Evolutionary conservation across 2,329 filamentous ascomycete genomes (phyloP).

Genomic region (Aspergillus glaucus): DNA sequence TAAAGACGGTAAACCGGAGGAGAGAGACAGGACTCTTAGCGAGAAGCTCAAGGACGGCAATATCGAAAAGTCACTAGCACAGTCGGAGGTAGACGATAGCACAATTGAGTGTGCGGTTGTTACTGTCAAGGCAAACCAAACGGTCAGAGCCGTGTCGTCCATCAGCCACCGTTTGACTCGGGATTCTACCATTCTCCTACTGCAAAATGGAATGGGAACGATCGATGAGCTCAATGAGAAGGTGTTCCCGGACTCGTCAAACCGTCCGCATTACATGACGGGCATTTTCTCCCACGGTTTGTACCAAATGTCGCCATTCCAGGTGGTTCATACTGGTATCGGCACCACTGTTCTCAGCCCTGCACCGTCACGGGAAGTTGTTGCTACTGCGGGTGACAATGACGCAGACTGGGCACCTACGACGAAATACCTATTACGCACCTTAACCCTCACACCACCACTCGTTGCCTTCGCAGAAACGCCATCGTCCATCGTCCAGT

Average conservation of each 20-base stretch:
- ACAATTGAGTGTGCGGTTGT: constrained; percentile 70
- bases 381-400: constrained; percentile 13
- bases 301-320: constrained; percentile 44
- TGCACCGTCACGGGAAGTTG: constrained; percentile 27
- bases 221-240: constrained; percentile 68
- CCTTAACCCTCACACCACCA: constrained; percentile 56
- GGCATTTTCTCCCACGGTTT: constrained; percentile 60
- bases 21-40: constrained; percentile 1
- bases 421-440: constrained; percentile 57
- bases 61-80: constrained; percentile 6
- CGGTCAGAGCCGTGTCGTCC: constrained; percentile 58
- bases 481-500: constrained; percentile 57
- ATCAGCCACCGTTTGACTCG: constrained; percentile 62
- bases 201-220: constrained; percentile 77
- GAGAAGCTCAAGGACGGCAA: constrained; percentile 6
- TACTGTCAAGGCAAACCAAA: constrained; percentile 66
- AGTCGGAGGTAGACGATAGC: constrained; percentile 30
- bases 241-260: constrained; percentile 61
- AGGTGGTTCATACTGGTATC: constrained; percentile 51
- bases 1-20: constrained; percentile 8
- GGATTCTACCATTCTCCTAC: constrained; percentile 65
- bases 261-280: constrained; percentile 69
- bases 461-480: constrained; percentile 56
- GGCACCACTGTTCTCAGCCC: constrained; percentile 55
- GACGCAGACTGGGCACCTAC: constrained; percentile 29